phyloP scores from a whole-genome alignment of 352 stramenopile species.

The Globisporangium irregulare region DNA sequence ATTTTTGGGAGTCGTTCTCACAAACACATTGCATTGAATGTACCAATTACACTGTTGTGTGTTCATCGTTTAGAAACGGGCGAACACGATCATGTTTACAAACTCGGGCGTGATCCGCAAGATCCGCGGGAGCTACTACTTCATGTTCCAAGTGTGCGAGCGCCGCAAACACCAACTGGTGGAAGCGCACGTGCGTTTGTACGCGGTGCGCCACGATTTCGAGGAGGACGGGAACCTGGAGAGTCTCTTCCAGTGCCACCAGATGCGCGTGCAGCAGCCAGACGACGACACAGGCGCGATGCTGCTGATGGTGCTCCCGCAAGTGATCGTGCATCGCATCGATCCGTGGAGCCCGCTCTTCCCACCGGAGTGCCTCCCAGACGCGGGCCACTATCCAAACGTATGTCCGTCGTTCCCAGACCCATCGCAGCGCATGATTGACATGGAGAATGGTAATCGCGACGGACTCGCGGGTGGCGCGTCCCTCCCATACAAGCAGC shows the following conservation, averaged over 20 bases:
- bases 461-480: slow-evolving; percentile 36
- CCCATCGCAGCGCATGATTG: slow-evolving; percentile 62
- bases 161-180: slow-evolving; percentile 87
- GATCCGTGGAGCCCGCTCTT: slow-evolving; percentile 84
- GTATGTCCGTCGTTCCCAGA: slow-evolving; percentile 63
- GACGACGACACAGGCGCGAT: slow-evolving; percentile 80
- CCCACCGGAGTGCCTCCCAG: slow-evolving; percentile 68
- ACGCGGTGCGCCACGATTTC: slow-evolving; percentile 74
- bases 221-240: slow-evolving; percentile 48
- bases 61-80: slow-evolving; percentile 52
- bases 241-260: slow-evolving; percentile 72
- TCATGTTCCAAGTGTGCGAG: slow-evolving; percentile 91
- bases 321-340: slow-evolving; percentile 82
- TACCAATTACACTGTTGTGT: neutral
- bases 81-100: slow-evolving; percentile 86
- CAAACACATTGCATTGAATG: neutral
- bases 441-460: slow-evolving; percentile 85
- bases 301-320: slow-evolving; percentile 79
- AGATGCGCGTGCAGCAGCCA: slow-evolving; percentile 88
- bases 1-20: neutral
- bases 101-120: slow-evolving; percentile 84
- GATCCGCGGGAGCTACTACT: slow-evolving; percentile 88
- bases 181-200: slow-evolving; percentile 79
- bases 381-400: slow-evolving; percentile 43
- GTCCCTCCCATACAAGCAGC: slow-evolving; percentile 41